A percentile compares a stretch with the other conserved stretches of the same genome.
phyloP scores from a whole-genome alignment of 2,329 filamentous ascomycete species.

The Colletotrichum paranaense region DNA sequence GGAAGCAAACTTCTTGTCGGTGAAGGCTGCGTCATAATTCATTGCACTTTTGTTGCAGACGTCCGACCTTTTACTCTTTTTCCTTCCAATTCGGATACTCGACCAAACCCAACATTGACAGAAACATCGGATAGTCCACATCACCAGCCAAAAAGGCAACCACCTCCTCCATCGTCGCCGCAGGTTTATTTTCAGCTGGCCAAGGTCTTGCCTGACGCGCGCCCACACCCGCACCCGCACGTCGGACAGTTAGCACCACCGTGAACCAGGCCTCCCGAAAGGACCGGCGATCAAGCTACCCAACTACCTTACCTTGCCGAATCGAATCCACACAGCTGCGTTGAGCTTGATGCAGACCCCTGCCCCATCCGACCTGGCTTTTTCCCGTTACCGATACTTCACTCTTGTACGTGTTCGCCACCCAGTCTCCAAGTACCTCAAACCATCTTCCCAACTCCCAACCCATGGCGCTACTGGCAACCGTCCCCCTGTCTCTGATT shows the following conservation, averaged over 20 bases:
- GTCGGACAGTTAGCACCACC: slow-evolving; percentile 11
- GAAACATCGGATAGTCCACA: slow-evolving; percentile 8
- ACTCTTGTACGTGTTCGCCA: neutral
- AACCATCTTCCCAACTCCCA: neutral
- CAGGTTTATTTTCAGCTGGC: slow-evolving; percentile 22
- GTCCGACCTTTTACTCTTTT: neutral
- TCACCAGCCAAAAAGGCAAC: neutral
- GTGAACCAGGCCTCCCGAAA: slow-evolving; percentile 28
- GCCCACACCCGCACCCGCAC: slow-evolving; percentile 14
- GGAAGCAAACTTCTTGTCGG: neutral
- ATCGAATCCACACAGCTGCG: slow-evolving; percentile 29
- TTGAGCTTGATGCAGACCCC: slow-evolving; percentile 37
- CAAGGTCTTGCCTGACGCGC: slow-evolving; percentile 11
- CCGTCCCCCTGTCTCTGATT: slow-evolving; percentile 22
- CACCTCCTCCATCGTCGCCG: neutral
- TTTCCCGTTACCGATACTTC: slow-evolving; percentile 25
- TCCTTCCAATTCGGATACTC: neutral
- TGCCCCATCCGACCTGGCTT: slow-evolving; percentile 24
- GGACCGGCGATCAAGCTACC: slow-evolving; percentile 32
- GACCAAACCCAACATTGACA: neutral
- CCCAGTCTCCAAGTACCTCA: slow-evolving; percentile 1
- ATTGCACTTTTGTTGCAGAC: neutral
- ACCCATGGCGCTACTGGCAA: slow-evolving; percentile 2
- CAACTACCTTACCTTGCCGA: slow-evolving; percentile 6
- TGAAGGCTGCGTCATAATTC: neutral